Evolutionary conservation across 2,329 filamentous ascomycete genomes (phyloP).

Genomic region (Annulohypoxylon truncatum): DNA sequence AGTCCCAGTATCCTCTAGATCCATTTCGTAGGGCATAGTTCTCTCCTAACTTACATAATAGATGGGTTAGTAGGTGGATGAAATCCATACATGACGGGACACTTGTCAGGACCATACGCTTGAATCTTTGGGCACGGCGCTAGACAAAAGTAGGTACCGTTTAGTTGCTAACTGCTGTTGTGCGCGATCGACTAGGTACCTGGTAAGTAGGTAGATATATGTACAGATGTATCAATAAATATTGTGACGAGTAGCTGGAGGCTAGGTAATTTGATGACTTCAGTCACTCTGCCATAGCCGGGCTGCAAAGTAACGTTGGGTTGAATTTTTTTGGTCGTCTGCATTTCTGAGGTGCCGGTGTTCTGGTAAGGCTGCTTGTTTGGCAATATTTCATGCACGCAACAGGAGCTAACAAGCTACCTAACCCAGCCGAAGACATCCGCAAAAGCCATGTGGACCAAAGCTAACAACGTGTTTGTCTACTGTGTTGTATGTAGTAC

Average conservation of each 20-base stretch:
- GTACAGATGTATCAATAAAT: constrained; percentile 1
- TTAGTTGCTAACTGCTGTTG: constrained; percentile 7
- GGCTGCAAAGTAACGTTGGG: constrained; percentile 39
- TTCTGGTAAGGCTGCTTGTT: constrained; percentile 38
- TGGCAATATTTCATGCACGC: constrained; percentile 38
- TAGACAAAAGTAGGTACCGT: constrained; percentile 13
- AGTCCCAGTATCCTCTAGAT: neutral
- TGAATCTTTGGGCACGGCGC: constrained; percentile 11
- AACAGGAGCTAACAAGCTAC: constrained; percentile 38
- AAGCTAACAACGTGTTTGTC: constrained; percentile 23
- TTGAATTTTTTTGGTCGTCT: constrained; percentile 23
- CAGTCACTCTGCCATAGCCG: constrained; percentile 8
- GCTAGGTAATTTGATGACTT: neutral
- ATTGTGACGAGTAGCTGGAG: neutral
- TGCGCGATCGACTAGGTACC: too few species aligned
- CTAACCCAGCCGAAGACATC: constrained; percentile 38
- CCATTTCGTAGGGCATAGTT: constrained; percentile 29
- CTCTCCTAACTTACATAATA: constrained; percentile 27
- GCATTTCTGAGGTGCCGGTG: constrained; percentile 33
- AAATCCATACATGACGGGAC: constrained; percentile 20
- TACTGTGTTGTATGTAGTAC: constrained; percentile 10
- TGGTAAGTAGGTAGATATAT: neutral
- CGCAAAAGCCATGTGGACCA: constrained; percentile 33
- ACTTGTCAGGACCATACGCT: constrained; percentile 18
- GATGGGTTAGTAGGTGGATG: constrained; percentile 11